phyloP scores from a whole-genome alignment of 2,329 filamentous ascomycete genomes.

The Lachnellula suecica region DNA sequence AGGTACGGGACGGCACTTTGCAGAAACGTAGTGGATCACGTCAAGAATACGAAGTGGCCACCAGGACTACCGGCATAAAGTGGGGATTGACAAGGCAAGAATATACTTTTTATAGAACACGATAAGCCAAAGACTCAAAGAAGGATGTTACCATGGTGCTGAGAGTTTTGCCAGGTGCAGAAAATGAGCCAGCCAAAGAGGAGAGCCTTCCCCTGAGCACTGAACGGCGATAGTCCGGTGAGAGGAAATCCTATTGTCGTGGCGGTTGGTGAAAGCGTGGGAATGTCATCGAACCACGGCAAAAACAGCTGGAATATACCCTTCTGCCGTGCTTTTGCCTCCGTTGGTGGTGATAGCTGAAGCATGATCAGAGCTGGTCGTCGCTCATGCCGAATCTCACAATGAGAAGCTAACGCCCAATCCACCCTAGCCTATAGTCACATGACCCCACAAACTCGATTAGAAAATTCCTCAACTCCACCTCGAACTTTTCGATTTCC shows the following conservation, averaged over 20 bases:
- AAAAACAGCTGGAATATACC: too few species aligned
- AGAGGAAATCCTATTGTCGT: not conserved
- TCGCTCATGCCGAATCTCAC: not conserved
- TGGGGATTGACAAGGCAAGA: too few species aligned
- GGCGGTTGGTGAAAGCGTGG: too few species aligned
- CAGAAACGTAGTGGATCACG: not conserved
- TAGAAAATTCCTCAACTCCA: not conserved
- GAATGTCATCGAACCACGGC: too few species aligned
- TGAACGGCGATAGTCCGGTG: not conserved
- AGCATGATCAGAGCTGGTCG: too few species aligned
- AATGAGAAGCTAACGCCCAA: not conserved
- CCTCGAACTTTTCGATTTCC: conserved; percentile 18
- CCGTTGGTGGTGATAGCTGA: too few species aligned
- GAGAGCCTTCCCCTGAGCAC: not conserved
- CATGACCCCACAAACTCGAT: conserved; percentile 5
- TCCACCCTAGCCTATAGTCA: not conserved
- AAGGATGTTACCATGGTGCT: not conserved
- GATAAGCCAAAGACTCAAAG: not conserved
- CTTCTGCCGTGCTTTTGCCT: too few species aligned
- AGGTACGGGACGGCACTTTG: not conserved
- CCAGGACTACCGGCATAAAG: not conserved
- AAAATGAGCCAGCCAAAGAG: not conserved
- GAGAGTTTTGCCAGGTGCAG: not conserved
- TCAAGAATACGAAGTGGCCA: not conserved
- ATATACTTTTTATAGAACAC: too few species aligned